Conservation (phyloP, 441 rosid species). For the Aleurites moluccanus region DNA sequence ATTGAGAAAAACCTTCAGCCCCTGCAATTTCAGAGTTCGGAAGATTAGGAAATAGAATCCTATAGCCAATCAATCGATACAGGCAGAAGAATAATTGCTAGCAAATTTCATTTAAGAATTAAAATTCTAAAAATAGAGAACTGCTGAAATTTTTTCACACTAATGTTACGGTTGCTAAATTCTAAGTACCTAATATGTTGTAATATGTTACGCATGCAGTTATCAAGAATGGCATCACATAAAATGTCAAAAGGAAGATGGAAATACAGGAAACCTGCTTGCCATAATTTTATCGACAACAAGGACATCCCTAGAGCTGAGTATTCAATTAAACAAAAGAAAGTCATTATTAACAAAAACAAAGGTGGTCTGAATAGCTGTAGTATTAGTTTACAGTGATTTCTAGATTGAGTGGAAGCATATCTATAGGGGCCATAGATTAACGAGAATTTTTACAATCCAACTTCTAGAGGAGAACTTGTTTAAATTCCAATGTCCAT, state of each 20-base stretch:
- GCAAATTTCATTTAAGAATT: background rate
- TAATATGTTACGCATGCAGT: background rate
- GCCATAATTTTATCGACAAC: no score
- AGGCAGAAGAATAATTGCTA: background rate
- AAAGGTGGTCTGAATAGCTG: no score
- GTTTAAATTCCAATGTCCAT: no score
- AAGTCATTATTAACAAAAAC: no score
- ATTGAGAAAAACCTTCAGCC: conserved; percentile 70
- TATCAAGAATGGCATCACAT: background rate
- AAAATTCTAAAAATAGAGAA: background rate
- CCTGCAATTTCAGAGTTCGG: conserved; percentile 51
- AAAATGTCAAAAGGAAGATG: conserved; percentile 1
- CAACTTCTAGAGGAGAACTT: no score
- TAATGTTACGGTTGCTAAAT: background rate
- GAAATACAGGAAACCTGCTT: no score
- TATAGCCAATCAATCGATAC: background rate
- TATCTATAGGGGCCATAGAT: no score
- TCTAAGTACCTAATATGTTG: background rate
- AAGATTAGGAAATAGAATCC: conserved; percentile 22
- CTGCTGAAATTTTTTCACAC: background rate
- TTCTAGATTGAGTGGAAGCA: no score
- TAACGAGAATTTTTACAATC: no score
- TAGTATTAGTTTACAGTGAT: no score
- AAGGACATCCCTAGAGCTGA: no score
- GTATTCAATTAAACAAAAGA: no score